Evolutionary conservation across 352 stramenopile genomes (phyloP).

Genomic region (Globisporangium echinulatum): DNA sequence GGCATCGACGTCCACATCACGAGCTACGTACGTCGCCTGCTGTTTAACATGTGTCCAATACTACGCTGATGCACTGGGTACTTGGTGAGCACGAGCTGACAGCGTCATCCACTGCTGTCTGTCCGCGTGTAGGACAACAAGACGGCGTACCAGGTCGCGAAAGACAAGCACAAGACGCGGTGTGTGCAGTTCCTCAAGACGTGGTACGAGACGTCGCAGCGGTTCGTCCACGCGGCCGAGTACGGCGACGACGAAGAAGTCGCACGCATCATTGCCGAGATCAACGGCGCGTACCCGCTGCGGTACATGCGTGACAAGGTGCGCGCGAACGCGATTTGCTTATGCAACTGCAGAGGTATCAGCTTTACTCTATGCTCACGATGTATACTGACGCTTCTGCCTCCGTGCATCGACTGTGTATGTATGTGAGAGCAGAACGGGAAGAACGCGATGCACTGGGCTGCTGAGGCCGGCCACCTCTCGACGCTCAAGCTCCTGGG

Average conservation of each 20-base stretch:
- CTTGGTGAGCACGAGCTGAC: not conserved
- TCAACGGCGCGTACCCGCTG: slow-evolving; percentile 72
- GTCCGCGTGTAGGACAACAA: slow-evolving; percentile 66
- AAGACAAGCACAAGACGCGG: slow-evolving; percentile 86
- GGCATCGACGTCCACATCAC: slow-evolving; percentile 86
- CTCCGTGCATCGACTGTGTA: not conserved
- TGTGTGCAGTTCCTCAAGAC: slow-evolving; percentile 83
- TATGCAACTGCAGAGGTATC: too few relatives aligned
- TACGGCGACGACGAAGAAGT: slow-evolving; percentile 79
- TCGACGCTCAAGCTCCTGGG: slow-evolving; percentile 74
- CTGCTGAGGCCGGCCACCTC: slow-evolving; percentile 69
- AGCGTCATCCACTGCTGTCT: too few relatives aligned
- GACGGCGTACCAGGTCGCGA: slow-evolving; percentile 83
- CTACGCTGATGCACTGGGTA: not conserved
- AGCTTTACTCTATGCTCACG: too few relatives aligned
- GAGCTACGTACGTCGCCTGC: slow-evolving; percentile 60
- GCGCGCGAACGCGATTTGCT: not conserved
- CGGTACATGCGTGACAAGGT: slow-evolving; percentile 84
- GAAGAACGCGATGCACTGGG: slow-evolving; percentile 87
- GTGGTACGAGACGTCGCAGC: slow-evolving; percentile 87
- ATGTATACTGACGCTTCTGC: too few relatives aligned
- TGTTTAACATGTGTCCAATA: not conserved
- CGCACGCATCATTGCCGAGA: slow-evolving; percentile 67
- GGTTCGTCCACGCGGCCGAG: slow-evolving; percentile 80
- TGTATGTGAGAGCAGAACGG: slow-evolving; percentile 42